These are phyloP conservation scores for Hysterium pulicare DNA, from an alignment of 2,329 filamentous ascomycete genomes.

Conservation along the genomic window DNA sequence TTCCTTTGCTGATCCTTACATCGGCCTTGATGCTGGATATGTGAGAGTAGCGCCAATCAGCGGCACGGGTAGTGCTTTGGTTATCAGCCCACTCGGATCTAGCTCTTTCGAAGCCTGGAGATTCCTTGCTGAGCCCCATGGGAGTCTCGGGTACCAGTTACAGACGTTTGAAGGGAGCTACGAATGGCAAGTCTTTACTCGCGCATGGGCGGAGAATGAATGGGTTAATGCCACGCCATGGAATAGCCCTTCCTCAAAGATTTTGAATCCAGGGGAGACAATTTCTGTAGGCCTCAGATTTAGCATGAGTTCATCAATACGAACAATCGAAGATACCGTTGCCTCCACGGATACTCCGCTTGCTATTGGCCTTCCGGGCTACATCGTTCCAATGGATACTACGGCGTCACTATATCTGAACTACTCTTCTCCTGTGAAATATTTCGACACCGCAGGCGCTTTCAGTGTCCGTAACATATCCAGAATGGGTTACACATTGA, in stretches of 20 bases:
- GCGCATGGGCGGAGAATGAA: conserved; percentile 56
- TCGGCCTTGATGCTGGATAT: conserved; percentile 59
- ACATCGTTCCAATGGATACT: conserved; percentile 50
- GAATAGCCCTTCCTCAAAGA: conserved; percentile 52
- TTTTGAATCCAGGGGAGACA: conserved; percentile 44
- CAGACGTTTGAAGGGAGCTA: conserved; percentile 61
- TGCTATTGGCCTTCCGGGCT: conserved; percentile 54
- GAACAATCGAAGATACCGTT: conserved; percentile 49
- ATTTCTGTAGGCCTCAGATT: conserved; percentile 53
- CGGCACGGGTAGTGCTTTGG: conserved; percentile 52
- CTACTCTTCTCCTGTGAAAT: conserved; percentile 38
- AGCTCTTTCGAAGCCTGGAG: conserved; percentile 56
- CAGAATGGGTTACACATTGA: conserved; percentile 41
- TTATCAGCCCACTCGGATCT: conserved; percentile 53
- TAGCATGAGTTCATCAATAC: conserved; percentile 41
- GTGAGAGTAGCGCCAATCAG: conserved; percentile 52
- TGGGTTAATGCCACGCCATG: conserved; percentile 53
- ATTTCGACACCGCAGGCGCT: conserved; percentile 38
- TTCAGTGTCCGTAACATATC: conserved; percentile 33
- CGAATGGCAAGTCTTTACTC: conserved; percentile 56
- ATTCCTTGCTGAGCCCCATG: conserved; percentile 46
- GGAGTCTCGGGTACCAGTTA: conserved; percentile 35
- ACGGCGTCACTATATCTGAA: conserved; percentile 47
- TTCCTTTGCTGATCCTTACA: conserved; percentile 57
- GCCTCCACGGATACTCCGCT: conserved; percentile 45